phyloP scores from a whole-genome alignment of 306 rosid species.

The Corylus heterophylla region DNA sequence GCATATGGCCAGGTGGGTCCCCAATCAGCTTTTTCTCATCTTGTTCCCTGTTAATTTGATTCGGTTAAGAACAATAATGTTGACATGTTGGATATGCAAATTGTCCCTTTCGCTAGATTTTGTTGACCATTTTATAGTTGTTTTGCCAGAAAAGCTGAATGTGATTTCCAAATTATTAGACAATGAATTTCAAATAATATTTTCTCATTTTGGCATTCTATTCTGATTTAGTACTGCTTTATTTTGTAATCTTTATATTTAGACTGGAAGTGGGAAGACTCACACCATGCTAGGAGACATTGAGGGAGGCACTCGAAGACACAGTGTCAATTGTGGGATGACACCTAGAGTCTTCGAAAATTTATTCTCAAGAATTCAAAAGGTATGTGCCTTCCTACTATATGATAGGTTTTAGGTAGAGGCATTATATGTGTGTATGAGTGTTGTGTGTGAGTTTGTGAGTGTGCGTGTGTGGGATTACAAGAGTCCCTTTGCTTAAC shows the following conservation, averaged over 20 bases:
- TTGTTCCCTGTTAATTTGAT: slow-evolving; percentile 12
- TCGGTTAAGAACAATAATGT: slow-evolving; percentile 9
- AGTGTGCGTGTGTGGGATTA: background rate
- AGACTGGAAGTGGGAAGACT: slow-evolving; percentile 99
- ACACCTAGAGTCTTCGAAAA: slow-evolving; percentile 97
- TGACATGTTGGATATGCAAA: slow-evolving; percentile 8
- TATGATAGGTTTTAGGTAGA: background rate
- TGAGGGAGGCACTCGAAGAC: slow-evolving; percentile 95
- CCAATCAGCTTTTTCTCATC: slow-evolving; percentile 13
- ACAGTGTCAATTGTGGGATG: slow-evolving; percentile 97
- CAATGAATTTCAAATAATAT: background rate
- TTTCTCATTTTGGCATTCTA: background rate
- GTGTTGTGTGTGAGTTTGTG: too few relatives aligned
- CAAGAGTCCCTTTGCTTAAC: background rate
- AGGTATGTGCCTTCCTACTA: slow-evolving; percentile 47
- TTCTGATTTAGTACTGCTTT: background rate
- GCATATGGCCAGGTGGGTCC: slow-evolving; percentile 97
- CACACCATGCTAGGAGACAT: slow-evolving; percentile 99
- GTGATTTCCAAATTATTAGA: background rate
- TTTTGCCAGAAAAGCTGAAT: background rate
- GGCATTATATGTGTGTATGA: background rate
- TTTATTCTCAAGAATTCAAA: slow-evolving; percentile 87
- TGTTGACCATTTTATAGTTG: background rate
- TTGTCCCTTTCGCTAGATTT: background rate
- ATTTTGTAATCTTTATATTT: slow-evolving; percentile 23